Conservation (phyloP, 768 basidiomycete genomes). For the Boletus coccyginus region DNA sequence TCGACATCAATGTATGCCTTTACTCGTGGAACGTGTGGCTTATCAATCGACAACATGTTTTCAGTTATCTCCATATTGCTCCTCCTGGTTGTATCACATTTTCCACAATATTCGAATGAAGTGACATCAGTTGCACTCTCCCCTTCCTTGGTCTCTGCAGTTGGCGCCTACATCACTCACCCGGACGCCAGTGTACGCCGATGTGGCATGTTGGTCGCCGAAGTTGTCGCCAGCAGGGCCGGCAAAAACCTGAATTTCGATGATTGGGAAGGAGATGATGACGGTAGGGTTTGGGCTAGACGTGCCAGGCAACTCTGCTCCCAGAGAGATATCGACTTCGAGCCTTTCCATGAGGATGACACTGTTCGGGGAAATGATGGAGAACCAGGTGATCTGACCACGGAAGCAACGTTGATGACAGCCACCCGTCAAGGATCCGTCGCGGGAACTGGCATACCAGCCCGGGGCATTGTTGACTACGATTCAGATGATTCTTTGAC, state of each 20-base stretch:
- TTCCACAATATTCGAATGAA: slow-evolving; percentile 49
- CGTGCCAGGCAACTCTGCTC: slow-evolving; percentile 52
- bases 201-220: slow-evolving; percentile 92
- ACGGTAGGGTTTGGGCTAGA: slow-evolving; percentile 63
- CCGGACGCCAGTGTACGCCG: slow-evolving; percentile 71
- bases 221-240: slow-evolving; percentile 62
- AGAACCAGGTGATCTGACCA: slow-evolving; percentile 14
- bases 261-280: slow-evolving; percentile 77
- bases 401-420: slow-evolving; percentile 6
- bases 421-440: not conserved
- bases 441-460: slow-evolving; percentile 1
- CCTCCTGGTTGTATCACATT: slow-evolving; percentile 59
- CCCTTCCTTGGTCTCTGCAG: slow-evolving; percentile 60
- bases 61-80: slow-evolving; percentile 74
- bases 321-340: slow-evolving; percentile 51
- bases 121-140: slow-evolving; percentile 49
- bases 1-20: slow-evolving; percentile 67
- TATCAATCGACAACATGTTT: not conserved
- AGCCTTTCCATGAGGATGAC: slow-evolving; percentile 23
- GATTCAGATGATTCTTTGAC: slow-evolving; percentile 83
- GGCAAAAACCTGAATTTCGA: slow-evolving; percentile 75
- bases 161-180: slow-evolving; percentile 77
- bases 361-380: slow-evolving; percentile 1
- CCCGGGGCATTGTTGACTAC: slow-evolving; percentile 34
- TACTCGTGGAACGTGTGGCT: not conserved